Conservation (phyloP, 805 yeast species). For the Pichia heedii region DNA sequence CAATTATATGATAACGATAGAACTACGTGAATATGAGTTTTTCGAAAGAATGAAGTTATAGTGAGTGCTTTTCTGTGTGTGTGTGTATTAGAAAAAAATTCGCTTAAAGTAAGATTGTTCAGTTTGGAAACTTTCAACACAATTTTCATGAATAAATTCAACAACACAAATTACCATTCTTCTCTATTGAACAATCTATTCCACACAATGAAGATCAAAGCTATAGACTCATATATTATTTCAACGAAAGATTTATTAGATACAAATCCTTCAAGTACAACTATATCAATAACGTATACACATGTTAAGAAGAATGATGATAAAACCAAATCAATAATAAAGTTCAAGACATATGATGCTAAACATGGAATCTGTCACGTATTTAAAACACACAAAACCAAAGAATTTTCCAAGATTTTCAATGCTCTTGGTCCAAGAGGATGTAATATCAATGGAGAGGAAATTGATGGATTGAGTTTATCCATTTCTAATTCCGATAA, state of each 20-base stretch:
- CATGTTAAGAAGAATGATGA: slow-evolving; percentile 19
- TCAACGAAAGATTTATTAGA: slow-evolving; percentile 22
- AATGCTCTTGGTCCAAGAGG: slow-evolving; percentile 66
- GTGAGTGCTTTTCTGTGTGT: too few relatives aligned
- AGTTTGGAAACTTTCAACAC: background rate
- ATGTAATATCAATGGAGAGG: slow-evolving; percentile 20
- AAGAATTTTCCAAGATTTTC: slow-evolving; percentile 66
- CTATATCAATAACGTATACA: slow-evolving; percentile 27
- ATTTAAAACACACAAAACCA: slow-evolving; percentile 49
- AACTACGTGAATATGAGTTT: too few relatives aligned
- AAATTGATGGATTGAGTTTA: slow-evolving; percentile 21
- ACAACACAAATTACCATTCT: background rate
- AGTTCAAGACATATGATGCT: slow-evolving; percentile 59
- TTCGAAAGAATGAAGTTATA: too few relatives aligned
- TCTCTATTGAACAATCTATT: background rate
- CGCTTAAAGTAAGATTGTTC: too few relatives aligned
- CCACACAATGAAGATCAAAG: slow-evolving; percentile 16
- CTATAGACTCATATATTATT: slow-evolving; percentile 25
- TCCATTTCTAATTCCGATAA: slow-evolving; percentile 18
- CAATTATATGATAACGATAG: too few relatives aligned
- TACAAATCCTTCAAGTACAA: slow-evolving; percentile 22
- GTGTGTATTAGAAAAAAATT: too few relatives aligned
- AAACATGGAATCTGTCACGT: slow-evolving; percentile 52
- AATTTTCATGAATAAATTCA: background rate
- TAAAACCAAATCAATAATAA: slow-evolving; percentile 23